Evolutionary conservation across 2,329 filamentous ascomycete genomes (phyloP), one percentile per base, ranked within the genome.

Genomic region (Calonectria naviculata): DNA sequence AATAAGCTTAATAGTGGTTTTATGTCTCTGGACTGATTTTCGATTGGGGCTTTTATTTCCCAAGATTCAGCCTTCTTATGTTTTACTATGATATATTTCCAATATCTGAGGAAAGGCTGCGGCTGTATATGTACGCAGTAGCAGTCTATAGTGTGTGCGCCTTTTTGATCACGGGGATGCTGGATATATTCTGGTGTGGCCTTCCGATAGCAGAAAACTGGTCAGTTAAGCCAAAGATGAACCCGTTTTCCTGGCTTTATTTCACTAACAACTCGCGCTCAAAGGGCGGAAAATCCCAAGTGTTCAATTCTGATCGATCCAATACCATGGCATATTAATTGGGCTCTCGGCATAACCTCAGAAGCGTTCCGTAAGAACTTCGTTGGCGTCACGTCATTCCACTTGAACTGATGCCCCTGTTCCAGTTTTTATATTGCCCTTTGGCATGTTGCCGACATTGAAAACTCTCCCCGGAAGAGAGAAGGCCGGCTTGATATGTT

Each of bases 41-140:
- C 24, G 56, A 61, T 6, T 42, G 42, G 36, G 19, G 24, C 38
- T 61, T 61, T 26, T 61, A 44, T 21, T 44, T 61, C 38, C 56
- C 56, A 9, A 26, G 42, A n/a, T 52, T 65, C 2, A 29, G 62
- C 5, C 34, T 29, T 5, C 10, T 65, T 13, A 12, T 65, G 19
- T 65, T 65, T 29, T 65, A 65, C n/a, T 15, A 65, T 9, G 61
- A 65, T 8, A 5, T 65, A 28, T 65, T 65, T 52, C 61, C 61
- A 8, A 52, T 65, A 52, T 65, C 61, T 5, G 61, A 65, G 17
- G 29, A 65, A 31, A 41, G 5, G 21, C 19, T 65, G 24, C 31
- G 61, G 9, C 21, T 52, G 2, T 65, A 38, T 41, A 8, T 65
- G 17, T 65, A 65, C 24, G 21, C 24, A 4, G 44, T 49, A 5